Evolutionary conservation across 495 filamentous ascomycete species (phyloP).

Genomic region (Darksidea phi): DNA sequence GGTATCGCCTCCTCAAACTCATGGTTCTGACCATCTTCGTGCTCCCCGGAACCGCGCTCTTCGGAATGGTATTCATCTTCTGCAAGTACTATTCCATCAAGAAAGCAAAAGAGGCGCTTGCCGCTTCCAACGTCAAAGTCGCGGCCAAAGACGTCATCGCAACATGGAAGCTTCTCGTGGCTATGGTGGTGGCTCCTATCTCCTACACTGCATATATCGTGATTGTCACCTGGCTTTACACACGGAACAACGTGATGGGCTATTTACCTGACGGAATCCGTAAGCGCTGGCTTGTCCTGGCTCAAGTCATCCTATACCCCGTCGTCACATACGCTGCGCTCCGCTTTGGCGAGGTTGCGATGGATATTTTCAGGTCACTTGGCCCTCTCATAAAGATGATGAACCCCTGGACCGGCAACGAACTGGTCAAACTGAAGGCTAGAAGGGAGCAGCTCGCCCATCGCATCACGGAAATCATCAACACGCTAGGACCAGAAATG

Average conservation of each 20-base stretch:
- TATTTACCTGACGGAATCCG: slow-evolving; percentile 76
- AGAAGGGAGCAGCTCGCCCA: slow-evolving; percentile 69
- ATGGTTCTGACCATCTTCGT: slow-evolving; percentile 73
- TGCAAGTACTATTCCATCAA: slow-evolving; percentile 85
- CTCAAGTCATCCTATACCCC: slow-evolving; percentile 74
- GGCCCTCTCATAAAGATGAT: slow-evolving; percentile 86
- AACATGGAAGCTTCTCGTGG: slow-evolving; percentile 95
- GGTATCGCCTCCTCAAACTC: slow-evolving; percentile 79
- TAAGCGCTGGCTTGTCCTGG: slow-evolving; percentile 65
- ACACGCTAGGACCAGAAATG: slow-evolving; percentile 91
- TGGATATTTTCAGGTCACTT: slow-evolving; percentile 97
- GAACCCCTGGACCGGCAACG: slow-evolving; percentile 79
- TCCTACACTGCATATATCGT: slow-evolving; percentile 80
- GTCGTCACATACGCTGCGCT: slow-evolving; percentile 90
- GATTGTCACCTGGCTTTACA: slow-evolving; percentile 72
- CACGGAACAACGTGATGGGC: slow-evolving; percentile 76
- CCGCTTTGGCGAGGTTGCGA: slow-evolving; percentile 91
- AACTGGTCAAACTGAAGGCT: slow-evolving; percentile 73
- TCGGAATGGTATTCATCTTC: slow-evolving; percentile 85
- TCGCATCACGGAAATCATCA: slow-evolving; percentile 89
- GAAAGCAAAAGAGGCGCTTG: slow-evolving; percentile 87
- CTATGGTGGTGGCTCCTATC: slow-evolving; percentile 81
- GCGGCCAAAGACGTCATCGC: slow-evolving; percentile 94
- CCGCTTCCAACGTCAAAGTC: slow-evolving; percentile 90
- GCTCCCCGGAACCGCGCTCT: slow-evolving; percentile 82